Evolutionary conservation across 1,139 yeast species (phyloP), one percentile per base, ranked within the genome.

Genomic region (Candida sojae): DNA sequence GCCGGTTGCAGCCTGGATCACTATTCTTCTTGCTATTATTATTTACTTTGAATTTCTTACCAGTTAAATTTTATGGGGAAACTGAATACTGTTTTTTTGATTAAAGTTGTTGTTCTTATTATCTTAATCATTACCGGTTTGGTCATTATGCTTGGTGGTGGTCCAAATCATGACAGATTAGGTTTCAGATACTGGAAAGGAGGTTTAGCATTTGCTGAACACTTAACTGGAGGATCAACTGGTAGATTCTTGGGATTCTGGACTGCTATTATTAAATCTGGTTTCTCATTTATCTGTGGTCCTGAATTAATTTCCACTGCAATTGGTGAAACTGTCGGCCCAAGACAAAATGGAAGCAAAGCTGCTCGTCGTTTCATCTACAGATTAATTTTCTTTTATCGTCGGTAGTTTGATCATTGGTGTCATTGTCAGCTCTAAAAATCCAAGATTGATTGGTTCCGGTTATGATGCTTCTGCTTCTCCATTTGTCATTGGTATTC

Each of bases 111-210:
- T 45, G 65, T 73, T 5, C 64, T 72, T 43, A 56, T 66, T 3
- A 76, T 76, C 2, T 66, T 73, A 51, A 70, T 73, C 46, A 70
- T 74, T 39, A 60, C 71, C 48, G 77, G 78, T n/a, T 65, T 67
- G 58, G 79, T 67, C 56, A 66, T 66, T 53, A 78, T 63, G 56
- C 73, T 73, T 53, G 82, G 82, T 26, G 82, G 82, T 33, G 80
- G 77, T 41, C 87, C 87, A 45, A 70, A 73, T 44, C 83, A 81
- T 56, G 86, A 81, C 56, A 70, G 86, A 55, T 66, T 80, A 42
- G 84, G 85, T 26, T 83, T 72, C 71, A 77, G 84, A 51, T 84
- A 80, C 62, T 85, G 90, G 90, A 73, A 79, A 51, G 63, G 78
- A 47, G 84, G 83, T 8, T 82, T 86, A 0, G 46, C 53, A 11